Base-by-base conservation (phyloP, 2,329 filamentous ascomycete genomes). In the Paecilomyces sp. region DNA sequence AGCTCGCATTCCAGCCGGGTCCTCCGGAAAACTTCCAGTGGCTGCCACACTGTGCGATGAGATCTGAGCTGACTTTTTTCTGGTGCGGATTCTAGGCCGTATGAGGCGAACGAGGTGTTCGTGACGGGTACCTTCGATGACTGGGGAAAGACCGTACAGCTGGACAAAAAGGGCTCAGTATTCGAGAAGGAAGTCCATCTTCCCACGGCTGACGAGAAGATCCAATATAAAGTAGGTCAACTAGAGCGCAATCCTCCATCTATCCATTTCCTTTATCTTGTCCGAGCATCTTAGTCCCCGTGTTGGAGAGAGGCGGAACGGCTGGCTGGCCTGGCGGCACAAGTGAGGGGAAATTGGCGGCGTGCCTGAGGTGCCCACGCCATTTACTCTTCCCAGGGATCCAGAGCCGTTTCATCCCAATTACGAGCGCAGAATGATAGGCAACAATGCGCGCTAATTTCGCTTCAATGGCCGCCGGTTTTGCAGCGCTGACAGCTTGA, bases 51-150 rank as follows among this genome's bases (percentile, higher is more conserved):
- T 3, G 28, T 25, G 51, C 25, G 22, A 25, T 12, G 51, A 53
- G 13, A 30, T 53, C 51, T 30, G 11, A 30, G 64, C 71, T 73
- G 64, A 73, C 70, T 59, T 63, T 60, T 28, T 64, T 65, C 63
- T 61, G 57, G 62, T 62, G 60, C 70, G 62, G 62, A 67, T 63
- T 70, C 67, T 77, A 97, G 93, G 93, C 86, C 88, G 72, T 88
- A 94, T 75, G 81, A 86, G 68, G 92, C 90, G 73, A 83, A 87
- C 67, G 89, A 95, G 73, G 93, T 97, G 75, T 93, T 89, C 77
- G 94, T 97, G 68, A 97, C 93, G 50, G 94, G 94, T 73, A 93
- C 90, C 64, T 97, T 97, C 74, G 93, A 97, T 78, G 84, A 91
- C 79, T 99, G 94, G 94, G 83, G 84, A 66, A 93, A 94, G 82